Conservation (phyloP, 2,329 filamentous ascomycete species). For the Rutstroemia sp. region DNA sequence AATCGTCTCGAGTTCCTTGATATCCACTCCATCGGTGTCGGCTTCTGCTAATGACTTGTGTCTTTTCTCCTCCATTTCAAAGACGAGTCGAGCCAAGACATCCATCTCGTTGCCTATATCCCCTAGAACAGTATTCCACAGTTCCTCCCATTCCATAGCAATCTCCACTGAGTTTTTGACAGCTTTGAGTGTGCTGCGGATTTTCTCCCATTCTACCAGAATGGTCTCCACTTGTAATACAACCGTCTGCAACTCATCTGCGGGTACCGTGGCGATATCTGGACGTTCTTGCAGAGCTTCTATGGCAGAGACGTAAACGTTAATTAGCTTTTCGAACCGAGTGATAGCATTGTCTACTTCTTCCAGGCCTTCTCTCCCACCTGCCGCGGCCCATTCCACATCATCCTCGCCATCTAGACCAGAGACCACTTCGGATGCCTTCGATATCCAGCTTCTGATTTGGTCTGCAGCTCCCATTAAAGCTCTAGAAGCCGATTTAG, state of each 20-base stretch:
- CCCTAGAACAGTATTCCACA: conserved; percentile 89
- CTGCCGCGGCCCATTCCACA: conserved; percentile 91
- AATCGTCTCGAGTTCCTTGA: conserved; percentile 86
- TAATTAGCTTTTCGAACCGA: conserved; percentile 82
- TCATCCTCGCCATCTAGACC: conserved; percentile 93
- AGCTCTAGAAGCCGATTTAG: conserved; percentile 73
- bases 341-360: conserved; percentile 68
- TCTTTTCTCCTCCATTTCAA: conserved; percentile 95
- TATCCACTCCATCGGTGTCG: conserved; percentile 61
- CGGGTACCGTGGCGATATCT: conserved; percentile 66
- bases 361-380: conserved; percentile 72
- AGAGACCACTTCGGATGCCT: conserved; percentile 80
- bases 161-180: conserved; percentile 91
- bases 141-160: conserved; percentile 97
- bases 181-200: conserved; percentile 66
- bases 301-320: conserved; percentile 90
- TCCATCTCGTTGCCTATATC: conserved; percentile 89
- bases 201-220: conserved; percentile 74
- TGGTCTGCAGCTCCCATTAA: conserved; percentile 84
- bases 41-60: conserved; percentile 65
- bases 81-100: conserved; percentile 71
- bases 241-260: conserved; percentile 64
- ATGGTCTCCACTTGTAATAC: conserved; percentile 88
- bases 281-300: conserved; percentile 75
- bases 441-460: conserved; percentile 88